Conservation (phyloP, 2,329 filamentous ascomycete species). For the Paecilomyces dactylethromorphus region DNA sequence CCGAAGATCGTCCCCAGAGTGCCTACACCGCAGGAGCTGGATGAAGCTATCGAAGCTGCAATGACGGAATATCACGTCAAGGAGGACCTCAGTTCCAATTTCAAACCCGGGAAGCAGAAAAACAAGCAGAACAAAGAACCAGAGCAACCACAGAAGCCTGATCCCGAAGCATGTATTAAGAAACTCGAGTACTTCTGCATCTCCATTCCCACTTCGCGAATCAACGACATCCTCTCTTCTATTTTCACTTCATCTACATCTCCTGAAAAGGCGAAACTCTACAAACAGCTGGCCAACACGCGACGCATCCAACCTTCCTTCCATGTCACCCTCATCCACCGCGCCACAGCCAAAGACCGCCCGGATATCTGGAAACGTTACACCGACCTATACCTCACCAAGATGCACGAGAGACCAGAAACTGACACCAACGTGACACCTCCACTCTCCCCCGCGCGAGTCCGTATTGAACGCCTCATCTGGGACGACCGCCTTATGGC, state of each 20-base stretch:
- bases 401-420: constrained; percentile 21
- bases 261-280: constrained; percentile 58
- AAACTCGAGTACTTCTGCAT: constrained; percentile 63
- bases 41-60: constrained; percentile 69
- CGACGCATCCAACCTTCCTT: constrained; percentile 77
- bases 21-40: constrained; percentile 67
- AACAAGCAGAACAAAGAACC: constrained; percentile 15
- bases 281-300: constrained; percentile 64
- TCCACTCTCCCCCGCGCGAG: constrained; percentile 28
- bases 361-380: constrained; percentile 73
- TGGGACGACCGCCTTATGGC: constrained; percentile 88
- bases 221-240: constrained; percentile 58
- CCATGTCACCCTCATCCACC: constrained; percentile 91
- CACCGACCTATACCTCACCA: constrained; percentile 47
- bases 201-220: constrained; percentile 44
- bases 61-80: constrained; percentile 71
- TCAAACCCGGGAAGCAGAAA: constrained; percentile 37
- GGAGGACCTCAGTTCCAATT: constrained; percentile 63
- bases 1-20: constrained; percentile 63
- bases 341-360: constrained; percentile 53
- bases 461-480: constrained; percentile 62
- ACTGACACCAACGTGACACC: constrained; percentile 22
- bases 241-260: constrained; percentile 55
- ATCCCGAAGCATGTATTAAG: constrained; percentile 36
- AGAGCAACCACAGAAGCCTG: constrained; percentile 11